These are phyloP conservation scores for Mycena latifolia DNA, from an alignment of 768 basidiomycete species.

Conservation along the genomic window DNA sequence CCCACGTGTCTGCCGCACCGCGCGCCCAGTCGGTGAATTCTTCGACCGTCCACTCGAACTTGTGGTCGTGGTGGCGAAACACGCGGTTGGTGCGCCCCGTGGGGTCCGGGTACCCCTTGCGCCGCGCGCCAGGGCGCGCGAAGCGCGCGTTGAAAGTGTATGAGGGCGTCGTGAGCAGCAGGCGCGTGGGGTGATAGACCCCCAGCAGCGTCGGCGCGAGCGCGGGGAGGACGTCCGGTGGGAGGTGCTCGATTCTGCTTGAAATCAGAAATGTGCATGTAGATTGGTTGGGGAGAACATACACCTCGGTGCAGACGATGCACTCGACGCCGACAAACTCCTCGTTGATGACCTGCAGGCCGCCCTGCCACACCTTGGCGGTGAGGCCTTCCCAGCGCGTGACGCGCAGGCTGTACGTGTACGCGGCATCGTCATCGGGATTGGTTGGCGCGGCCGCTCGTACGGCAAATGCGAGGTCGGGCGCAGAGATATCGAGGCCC, in stretches of 20 bases:
- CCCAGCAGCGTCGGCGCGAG: conserved; percentile 84
- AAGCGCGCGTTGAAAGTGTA: conserved; percentile 87
- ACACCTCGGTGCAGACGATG: conserved; percentile 88
- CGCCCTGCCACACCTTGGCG: conserved; percentile 81
- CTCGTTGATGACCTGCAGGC: conserved; percentile 75
- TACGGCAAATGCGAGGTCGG: conserved; percentile 68
- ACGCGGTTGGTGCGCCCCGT: conserved; percentile 78
- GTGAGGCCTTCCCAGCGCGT: conserved; percentile 78
- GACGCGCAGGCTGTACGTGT: conserved; percentile 43
- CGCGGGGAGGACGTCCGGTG: conserved; percentile 64
- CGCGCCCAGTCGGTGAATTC: conserved; percentile 80
- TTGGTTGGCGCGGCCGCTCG: conserved; percentile 58
- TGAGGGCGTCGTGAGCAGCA: conserved; percentile 88
- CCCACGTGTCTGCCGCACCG: conserved; percentile 71
- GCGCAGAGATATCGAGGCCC: conserved; percentile 75
- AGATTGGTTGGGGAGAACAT: conserved; percentile 45
- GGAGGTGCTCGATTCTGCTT: conserved; percentile 84
- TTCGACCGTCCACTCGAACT: conserved; percentile 88
- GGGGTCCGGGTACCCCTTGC: conserved; percentile 76
- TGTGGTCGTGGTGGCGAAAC: conserved; percentile 88
- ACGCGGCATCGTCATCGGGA: conserved; percentile 39
- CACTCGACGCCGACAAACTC: conserved; percentile 75
- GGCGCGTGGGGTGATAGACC: conserved; percentile 77
- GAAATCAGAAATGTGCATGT: background rate
- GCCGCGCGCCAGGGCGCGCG: conserved; percentile 62